Percentiles rank a stretch among this genome's conserved stretches.
These are phyloP conservation scores for Aspergillus bombycis DNA, from an alignment of 2,329 filamentous ascomycete genomes.

Conservation along the genomic window DNA sequence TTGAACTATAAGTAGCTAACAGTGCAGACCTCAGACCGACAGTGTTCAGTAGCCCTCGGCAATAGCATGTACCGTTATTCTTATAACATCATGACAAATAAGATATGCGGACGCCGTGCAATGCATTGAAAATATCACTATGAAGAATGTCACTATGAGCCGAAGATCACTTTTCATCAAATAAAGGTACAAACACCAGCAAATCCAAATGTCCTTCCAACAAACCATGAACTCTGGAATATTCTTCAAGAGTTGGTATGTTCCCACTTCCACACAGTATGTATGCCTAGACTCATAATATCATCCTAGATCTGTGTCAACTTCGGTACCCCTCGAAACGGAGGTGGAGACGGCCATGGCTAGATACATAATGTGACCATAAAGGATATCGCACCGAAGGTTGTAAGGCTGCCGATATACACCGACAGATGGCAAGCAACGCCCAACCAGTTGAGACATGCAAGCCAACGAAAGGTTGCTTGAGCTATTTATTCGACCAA, in stretches of 20 bases:
- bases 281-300: background rate
- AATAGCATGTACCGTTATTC: too few relatives aligned
- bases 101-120: too few relatives aligned
- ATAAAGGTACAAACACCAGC: background rate
- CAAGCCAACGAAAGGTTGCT: background rate
- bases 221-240: background rate
- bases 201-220: slow-evolving; percentile 1
- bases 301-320: background rate
- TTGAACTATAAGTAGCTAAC: too few relatives aligned
- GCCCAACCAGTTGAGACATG: accelerated
- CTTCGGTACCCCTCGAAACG: slow-evolving; percentile 5
- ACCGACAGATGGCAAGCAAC: background rate
- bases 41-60: too few relatives aligned
- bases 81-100: too few relatives aligned
- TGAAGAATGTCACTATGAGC: slow-evolving; percentile 33
- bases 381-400: background rate
- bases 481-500: slow-evolving; percentile 3
- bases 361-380: slow-evolving; percentile 4
- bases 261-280: background rate
- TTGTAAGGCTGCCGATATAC: slow-evolving; percentile 2
- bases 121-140: slow-evolving; percentile 38
- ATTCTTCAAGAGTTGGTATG: slow-evolving; percentile 5
- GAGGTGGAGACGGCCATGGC: slow-evolving; percentile 6
- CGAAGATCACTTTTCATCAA: too few relatives aligned
- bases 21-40: too few relatives aligned